Percentiles rank a stretch among this genome's conserved stretches.
These are phyloP conservation scores for Phylloboletellus chloephorus DNA, from an alignment of 1,284 basidiomycete genomes.

Conservation along the genomic window DNA sequence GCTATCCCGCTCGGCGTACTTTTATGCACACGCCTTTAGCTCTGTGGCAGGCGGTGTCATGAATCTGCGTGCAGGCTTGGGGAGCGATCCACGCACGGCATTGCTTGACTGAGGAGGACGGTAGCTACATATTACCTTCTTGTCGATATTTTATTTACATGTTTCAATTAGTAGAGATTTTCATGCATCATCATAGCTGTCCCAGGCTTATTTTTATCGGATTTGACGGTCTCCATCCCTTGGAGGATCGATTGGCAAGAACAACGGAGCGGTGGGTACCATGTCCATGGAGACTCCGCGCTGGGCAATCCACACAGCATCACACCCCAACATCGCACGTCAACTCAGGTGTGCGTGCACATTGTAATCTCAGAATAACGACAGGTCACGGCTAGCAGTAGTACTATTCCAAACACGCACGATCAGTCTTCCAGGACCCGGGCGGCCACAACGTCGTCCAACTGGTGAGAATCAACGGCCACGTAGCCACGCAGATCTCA, in stretches of 20 bases:
- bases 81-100: constrained; percentile 37
- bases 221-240: no score
- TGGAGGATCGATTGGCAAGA: no score
- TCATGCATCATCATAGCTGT: no score
- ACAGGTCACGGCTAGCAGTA: constrained; percentile 15
- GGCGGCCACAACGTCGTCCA: constrained; percentile 5
- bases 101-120: constrained; percentile 29
- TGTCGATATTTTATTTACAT: background rate
- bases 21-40: constrained; percentile 42
- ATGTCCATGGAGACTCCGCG: no score
- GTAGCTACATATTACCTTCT: background rate
- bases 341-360: background rate
- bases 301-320: background rate
- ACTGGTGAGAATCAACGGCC: no score
- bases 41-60: constrained; percentile 41
- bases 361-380: constrained; percentile 18
- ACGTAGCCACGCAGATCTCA: constrained; percentile 10
- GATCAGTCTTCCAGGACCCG: constrained; percentile 7
- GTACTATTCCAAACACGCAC: constrained; percentile 9
- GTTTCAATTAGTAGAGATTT: background rate
- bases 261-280: no score
- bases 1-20: constrained; percentile 36
- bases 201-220: no score
- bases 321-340: no score
- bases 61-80: constrained; percentile 37